Percentiles rank a stretch among this genome's conserved stretches.
phyloP scores from a whole-genome alignment of 371 early-diverging fungal species.

The Umbelopsis sp. region DNA sequence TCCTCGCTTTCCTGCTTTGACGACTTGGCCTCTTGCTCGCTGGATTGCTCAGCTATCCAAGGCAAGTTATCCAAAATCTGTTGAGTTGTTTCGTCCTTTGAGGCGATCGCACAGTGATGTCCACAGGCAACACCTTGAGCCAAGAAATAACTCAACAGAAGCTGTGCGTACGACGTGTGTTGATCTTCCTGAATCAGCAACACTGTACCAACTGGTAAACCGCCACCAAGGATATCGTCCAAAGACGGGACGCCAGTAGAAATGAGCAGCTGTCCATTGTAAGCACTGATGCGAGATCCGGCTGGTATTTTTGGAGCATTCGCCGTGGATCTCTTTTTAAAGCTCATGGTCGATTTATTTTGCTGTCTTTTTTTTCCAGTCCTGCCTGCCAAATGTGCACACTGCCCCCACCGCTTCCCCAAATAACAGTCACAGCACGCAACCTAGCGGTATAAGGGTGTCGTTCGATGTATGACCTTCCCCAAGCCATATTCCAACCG shows the following conservation, averaged over 20 bases:
- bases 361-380: too few species aligned
- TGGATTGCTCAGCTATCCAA: conserved; percentile 58
- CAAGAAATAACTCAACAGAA: conserved; percentile 80
- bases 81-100: conserved; percentile 66
- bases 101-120: conserved; percentile 73
- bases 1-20: conserved; percentile 42
- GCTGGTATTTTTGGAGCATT: conserved; percentile 73
- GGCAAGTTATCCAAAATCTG: conserved; percentile 61
- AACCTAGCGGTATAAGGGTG: too few species aligned
- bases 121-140: conserved; percentile 84
- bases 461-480: too few species aligned
- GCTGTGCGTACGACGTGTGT: conserved; percentile 81
- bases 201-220: conserved; percentile 84
- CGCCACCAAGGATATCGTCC: conserved; percentile 88
- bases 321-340: conserved; percentile 66
- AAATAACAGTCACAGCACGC: too few species aligned
- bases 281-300: conserved; percentile 77
- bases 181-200: conserved; percentile 83
- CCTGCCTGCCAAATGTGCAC: too few species aligned
- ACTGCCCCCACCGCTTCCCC: too few species aligned
- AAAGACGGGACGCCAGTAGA: conserved; percentile 90
- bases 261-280: conserved; percentile 78
- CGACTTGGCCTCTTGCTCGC: conserved; percentile 37
- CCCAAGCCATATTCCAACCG: too few species aligned
- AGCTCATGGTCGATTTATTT: conserved; percentile 54